These are phyloP conservation scores for Lathyrus oleraceus DNA, from an alignment of 306 rosid species.

Conservation along the genomic window DNA sequence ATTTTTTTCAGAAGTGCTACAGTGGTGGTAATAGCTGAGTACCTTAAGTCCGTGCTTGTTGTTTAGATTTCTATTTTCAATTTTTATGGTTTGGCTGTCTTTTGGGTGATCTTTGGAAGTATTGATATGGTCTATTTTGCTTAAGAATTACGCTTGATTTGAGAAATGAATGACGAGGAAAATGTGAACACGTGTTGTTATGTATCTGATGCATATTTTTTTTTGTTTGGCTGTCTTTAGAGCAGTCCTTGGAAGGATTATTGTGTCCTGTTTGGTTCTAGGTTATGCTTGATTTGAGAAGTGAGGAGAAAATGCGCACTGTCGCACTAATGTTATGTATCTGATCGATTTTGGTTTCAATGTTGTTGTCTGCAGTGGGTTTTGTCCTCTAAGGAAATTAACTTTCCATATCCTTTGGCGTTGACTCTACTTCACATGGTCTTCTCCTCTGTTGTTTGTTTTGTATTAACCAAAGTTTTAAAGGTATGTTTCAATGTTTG, in stretches of 20 bases:
- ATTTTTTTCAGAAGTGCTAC: too few relatives aligned
- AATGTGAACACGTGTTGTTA: slow-evolving; percentile 6
- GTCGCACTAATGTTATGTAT: not conserved
- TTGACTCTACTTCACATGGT: slow-evolving; percentile 97
- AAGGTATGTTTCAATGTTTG: slow-evolving; percentile 58
- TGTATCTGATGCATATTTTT: slow-evolving; percentile 35
- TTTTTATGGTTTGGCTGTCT: slow-evolving; percentile 13
- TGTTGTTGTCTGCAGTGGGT: slow-evolving; percentile 77
- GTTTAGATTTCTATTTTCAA: slow-evolving; percentile 20
- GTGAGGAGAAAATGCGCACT: not conserved
- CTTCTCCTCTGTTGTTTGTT: slow-evolving; percentile 92
- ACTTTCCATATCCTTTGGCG: slow-evolving; percentile 96
- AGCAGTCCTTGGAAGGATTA: not conserved
- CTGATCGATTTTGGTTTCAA: slow-evolving; percentile 36
- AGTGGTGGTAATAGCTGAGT: not conserved
- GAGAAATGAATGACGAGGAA: slow-evolving; percentile 12
- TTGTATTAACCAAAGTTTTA: slow-evolving; percentile 75
- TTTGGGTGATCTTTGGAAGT: slow-evolving; percentile 28
- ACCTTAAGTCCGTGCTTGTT: slow-evolving; percentile 31
- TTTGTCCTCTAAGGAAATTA: slow-evolving; percentile 93
- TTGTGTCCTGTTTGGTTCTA: not conserved
- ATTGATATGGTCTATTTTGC: not conserved
- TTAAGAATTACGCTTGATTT: slow-evolving; percentile 4
- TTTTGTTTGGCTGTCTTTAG: not conserved
- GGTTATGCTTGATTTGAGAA: not conserved